These are phyloP conservation scores for Calocera cornea DNA, from an alignment of 768 basidiomycete genomes.

Conservation along the genomic window DNA sequence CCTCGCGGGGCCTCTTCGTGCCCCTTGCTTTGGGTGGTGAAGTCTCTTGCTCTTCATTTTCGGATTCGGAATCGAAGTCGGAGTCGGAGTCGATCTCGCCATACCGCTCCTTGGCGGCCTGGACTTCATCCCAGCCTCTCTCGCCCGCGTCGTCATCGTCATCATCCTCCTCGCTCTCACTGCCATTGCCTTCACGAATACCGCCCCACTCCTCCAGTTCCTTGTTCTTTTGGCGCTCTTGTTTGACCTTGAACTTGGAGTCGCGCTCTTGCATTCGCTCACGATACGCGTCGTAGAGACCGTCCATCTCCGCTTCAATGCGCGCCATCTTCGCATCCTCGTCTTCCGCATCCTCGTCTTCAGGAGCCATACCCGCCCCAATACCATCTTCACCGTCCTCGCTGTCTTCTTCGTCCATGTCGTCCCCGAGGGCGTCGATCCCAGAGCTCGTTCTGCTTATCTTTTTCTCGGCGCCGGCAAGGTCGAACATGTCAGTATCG, in stretches of 20 bases:
- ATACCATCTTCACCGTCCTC: constrained; percentile 30
- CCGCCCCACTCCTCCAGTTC: constrained; percentile 73
- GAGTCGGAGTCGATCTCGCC: constrained; percentile 16
- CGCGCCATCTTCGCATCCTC: constrained; percentile 36
- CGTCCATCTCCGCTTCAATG: constrained; percentile 80
- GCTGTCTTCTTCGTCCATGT: constrained; percentile 27
- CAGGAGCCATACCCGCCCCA: constrained; percentile 19
- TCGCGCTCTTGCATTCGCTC: constrained; percentile 69
- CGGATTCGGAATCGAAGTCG: too few species aligned
- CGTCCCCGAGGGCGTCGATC: constrained; percentile 33
- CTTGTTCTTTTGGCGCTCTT: constrained; percentile 57
- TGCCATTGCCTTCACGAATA: constrained; percentile 29
- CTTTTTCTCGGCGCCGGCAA: constrained; percentile 47
- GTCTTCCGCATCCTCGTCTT: constrained; percentile 33
- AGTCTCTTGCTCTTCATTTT: constrained; percentile 28
- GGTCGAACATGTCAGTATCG: constrained; percentile 68
- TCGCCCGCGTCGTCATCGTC: constrained; percentile 27
- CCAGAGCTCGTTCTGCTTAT: constrained; percentile 20
- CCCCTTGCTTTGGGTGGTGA: constrained; percentile 10
- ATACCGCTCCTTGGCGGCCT: constrained; percentile 9
- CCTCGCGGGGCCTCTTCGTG: constrained; percentile 28
- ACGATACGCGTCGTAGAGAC: constrained; percentile 76
- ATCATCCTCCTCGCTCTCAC: constrained; percentile 26
- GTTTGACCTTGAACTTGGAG: constrained; percentile 72
- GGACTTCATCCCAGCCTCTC: constrained; percentile 62